These are phyloP conservation scores for Arthrinium phaeospermum DNA, from an alignment of 2,329 filamentous ascomycete species.

Conservation along the genomic window DNA sequence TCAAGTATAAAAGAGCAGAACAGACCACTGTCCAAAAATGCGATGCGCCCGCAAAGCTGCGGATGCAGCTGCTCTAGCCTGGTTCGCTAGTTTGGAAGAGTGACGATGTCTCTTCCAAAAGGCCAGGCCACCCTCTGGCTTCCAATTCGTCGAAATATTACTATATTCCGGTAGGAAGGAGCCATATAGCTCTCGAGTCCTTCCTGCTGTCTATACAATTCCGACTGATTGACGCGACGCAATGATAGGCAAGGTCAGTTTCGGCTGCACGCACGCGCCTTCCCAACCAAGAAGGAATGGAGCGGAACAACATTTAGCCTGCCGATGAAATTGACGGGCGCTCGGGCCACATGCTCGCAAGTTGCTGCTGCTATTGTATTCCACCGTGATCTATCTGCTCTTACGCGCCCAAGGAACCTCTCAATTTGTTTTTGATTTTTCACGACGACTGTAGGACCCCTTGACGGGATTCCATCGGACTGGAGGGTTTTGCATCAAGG, in stretches of 20 bases:
- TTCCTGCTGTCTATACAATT: neutral
- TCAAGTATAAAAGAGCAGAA: neutral
- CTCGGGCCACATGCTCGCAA: conserved; percentile 2
- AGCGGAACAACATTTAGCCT: neutral
- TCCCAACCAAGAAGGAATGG: neutral
- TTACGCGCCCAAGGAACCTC: conserved; percentile 3
- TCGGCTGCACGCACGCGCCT: neutral
- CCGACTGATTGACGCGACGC: neutral
- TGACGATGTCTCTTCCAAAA: neutral
- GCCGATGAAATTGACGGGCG: neutral
- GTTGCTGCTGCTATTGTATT: conserved; percentile 9
- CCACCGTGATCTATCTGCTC: neutral
- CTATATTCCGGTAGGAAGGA: neutral
- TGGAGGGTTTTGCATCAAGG: neutral
- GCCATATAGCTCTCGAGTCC: neutral
- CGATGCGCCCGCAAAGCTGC: neutral
- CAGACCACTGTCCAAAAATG: no score
- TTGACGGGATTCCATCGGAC: neutral
- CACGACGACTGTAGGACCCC: conserved; percentile 5
- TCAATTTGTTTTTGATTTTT: conserved; percentile 11
- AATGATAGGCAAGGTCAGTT: neutral
- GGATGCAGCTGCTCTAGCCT: neutral
- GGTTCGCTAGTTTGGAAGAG: neutral
- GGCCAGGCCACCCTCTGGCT: neutral
- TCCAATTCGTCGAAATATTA: neutral